Evolutionary conservation across 805 yeast genomes (phyloP), one percentile per base, ranked within the genome.

Genomic region (Saccharomycopsis schoenii): DNA sequence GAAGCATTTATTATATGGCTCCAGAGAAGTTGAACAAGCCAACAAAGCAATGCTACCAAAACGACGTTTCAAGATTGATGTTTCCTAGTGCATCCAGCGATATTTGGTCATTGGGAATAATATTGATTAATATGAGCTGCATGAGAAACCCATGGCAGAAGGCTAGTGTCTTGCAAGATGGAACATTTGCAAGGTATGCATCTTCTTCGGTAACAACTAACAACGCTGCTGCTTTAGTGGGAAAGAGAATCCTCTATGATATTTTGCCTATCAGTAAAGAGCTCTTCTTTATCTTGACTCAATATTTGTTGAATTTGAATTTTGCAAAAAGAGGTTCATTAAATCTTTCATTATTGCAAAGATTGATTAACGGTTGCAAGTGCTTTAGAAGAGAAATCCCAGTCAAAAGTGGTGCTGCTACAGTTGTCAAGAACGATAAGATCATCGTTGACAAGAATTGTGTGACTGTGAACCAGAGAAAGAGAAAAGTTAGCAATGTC

Each of bases 141-240:
- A 85, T 88, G 51, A 80, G 96, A 70, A 92, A 91, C 68, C 97
- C 97, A 36, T 91, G 97, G 97, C 81, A 89, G 58, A 83, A 85
- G 66, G 96, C 96, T 11, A 80, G 86, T 58, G 36, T 47, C 9
- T 74, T 82, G 47, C 69, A 80, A 54, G 90, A 85, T 67, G 73
- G 79, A 47, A 81, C 96, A 0, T 91, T 87, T 72, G 76, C 76
- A 62, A 84, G 83, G 29, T 92, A 80, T 71, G 76, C 83, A 41
- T 74, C 79, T 57, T 82, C 83, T 64, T 78, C 83, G 12, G 68
- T 72, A 11, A 19, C 21, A 9, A 15, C n/a, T 47, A 24, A 10
- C 21, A 42, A 21, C 14, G 21, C 10, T 42, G 17, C 50, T 17
- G 17, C 50, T 4, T 12, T 24, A 4, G 9, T 47, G 14, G 52